A percentile compares a stretch with the other conserved stretches of the same genome.
Evolutionary conservation across 2,329 filamentous ascomycete species (phyloP).

Genomic region (Davidsoniella eucalypti): DNA sequence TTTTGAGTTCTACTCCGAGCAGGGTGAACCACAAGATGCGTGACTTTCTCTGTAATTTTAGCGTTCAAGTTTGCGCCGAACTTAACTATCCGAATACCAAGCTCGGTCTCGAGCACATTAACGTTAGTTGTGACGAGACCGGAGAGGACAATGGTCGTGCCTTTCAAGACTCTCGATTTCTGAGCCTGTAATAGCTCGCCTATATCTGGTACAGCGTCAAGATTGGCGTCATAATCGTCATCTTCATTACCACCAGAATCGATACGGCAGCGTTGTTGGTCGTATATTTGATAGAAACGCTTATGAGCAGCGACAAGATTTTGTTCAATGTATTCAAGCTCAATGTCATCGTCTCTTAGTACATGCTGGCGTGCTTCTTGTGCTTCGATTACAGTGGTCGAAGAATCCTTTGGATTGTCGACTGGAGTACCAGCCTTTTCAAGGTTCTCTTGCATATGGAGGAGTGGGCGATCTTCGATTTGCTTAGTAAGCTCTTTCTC

Average conservation of each 20-base stretch:
- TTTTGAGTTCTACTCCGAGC: constrained; percentile 71
- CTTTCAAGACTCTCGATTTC: constrained; percentile 60
- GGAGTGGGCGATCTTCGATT: constrained; percentile 68
- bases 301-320: constrained; percentile 62
- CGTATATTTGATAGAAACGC: constrained; percentile 72
- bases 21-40: constrained; percentile 58
- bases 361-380: constrained; percentile 42
- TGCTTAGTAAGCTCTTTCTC: constrained; percentile 79
- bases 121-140: constrained; percentile 74
- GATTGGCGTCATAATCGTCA: constrained; percentile 11
- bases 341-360: constrained; percentile 73
- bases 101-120: constrained; percentile 66
- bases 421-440: constrained; percentile 49
- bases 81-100: constrained; percentile 68
- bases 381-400: constrained; percentile 18
- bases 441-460: constrained; percentile 83
- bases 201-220: constrained; percentile 56
- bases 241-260: not conserved
- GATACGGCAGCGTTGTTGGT: constrained; percentile 21
- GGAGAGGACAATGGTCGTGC: constrained; percentile 69
- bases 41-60: constrained; percentile 44
- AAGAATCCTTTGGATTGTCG: constrained; percentile 16
- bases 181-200: constrained; percentile 69
- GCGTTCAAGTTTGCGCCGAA: constrained; percentile 58
- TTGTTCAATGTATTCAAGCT: constrained; percentile 59